Base-by-base conservation (phyloP, 202 grass and related monocot species). In the Setaria viridis region DNA sequence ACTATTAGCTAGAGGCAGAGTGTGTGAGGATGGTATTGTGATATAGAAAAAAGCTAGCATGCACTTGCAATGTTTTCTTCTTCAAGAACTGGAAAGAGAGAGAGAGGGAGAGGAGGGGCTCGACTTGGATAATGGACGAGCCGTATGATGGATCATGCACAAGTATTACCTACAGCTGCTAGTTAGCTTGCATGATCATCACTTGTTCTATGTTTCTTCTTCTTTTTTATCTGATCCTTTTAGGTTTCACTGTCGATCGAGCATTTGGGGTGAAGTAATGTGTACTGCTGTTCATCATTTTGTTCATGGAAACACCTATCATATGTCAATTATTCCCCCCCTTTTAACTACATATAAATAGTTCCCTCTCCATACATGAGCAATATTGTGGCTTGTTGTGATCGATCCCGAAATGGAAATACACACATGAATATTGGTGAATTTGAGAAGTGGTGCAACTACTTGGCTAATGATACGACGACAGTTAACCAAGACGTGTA, bases 221-320 rank as follows among this genome's bases (percentile, higher is more conserved):
- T 12, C 15, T 30, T 65, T 62, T 34, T 11, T 51, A n/a, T 55
- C 10, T 12, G 48, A 53, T 53, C 54, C 30, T 60, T 45, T 77
- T 91, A 84, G 81, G 76, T 32, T 76, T 87, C 29, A 60, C 15
- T 42, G 21, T 84, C 49, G 5, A 69, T 84, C 39, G 19, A 68
- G 56, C 46, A 88, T 81, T 85, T 63, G 20, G 76, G 76, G 3
- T 63, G 37, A 80, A 80, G 69, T 76, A 65, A 71, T 91, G 84
- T 91, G 80, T 84, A 81, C 42, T 45, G 29, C 16, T 91, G 80
- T 79, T 84, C 12, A 73, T 79, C 73, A 35, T 84, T 57, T 87
- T 65, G 29, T 88, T 91, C 29, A 81, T 79, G 56, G 5, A 80
- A 80, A 80, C 64, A 84, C 41, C 37, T 87, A 76, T 72, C 51